Base-by-base conservation (phyloP, 768 basidiomycete species). In the Boletus rubescentipes region DNA sequence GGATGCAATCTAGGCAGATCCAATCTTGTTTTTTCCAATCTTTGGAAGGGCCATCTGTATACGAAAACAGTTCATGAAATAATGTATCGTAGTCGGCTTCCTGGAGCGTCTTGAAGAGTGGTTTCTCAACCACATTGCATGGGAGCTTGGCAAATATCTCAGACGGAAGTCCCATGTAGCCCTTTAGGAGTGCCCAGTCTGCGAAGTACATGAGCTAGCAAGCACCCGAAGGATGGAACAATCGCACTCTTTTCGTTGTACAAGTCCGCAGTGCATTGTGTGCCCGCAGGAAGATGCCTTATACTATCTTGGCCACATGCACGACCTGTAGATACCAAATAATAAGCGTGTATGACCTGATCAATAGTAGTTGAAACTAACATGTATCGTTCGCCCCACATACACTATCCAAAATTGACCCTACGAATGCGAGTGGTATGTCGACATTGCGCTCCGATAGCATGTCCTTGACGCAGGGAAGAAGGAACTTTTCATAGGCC, bases 391-490 rank as follows among this genome's bases (percentile, higher is more conserved):
- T 10, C 18, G 20, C 20, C 14, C 60, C 54, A 29, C 50, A 42
- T n/a, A 59, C 48, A 6, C 51, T 54, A 30, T 61, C 60, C 4
- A 61, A 23, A 48, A 61, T 61, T 2, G 59, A 59, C 11, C 60
- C 60, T 12, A 61, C 53, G 5, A 34, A 59, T 18, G 23, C 47
- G 6, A 46, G 7, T 10, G 48, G 58, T 15, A 20, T 10, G 3
- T 40, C 37, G 31, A 49, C 18, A 29, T 54, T 38, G 30, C 61
- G 59, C 45, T 46, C 40, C 5, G 44, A 50, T 4, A 57, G 49
- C 35, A 57, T 38, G 10, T 9, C 11, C 18, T 39, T 9, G 5
- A 45, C 26, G 15, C 54, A 3, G 5, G 42, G n/a, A 18, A 51
- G 26, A 32, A 61, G 45, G 35, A 57, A 61, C 15, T 23, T 5